phyloP scores from a whole-genome alignment of 2,329 filamentous ascomycete species.

The Epichloe sibirici region DNA sequence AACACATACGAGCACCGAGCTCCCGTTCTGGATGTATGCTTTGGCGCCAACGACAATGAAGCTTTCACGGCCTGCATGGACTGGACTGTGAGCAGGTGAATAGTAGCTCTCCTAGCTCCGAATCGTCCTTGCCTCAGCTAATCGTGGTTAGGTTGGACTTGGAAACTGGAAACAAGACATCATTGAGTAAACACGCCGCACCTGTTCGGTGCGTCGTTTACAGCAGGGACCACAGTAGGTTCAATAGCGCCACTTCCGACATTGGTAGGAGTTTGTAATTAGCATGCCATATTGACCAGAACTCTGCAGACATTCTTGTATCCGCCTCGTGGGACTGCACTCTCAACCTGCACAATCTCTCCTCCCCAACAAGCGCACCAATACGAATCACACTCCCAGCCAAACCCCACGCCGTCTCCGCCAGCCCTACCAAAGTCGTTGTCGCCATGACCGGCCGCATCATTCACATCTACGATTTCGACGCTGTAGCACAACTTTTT shows the following conservation, averaged over 20 bases:
- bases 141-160: slow-evolving; percentile 47
- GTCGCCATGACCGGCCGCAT: slow-evolving; percentile 91
- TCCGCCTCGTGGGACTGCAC: slow-evolving; percentile 92
- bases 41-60: slow-evolving; percentile 69
- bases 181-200: slow-evolving; percentile 65
- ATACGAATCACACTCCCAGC: slow-evolving; percentile 60
- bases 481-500: slow-evolving; percentile 47
- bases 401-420: slow-evolving; percentile 80
- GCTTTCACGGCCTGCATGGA: slow-evolving; percentile 82
- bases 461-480: slow-evolving; percentile 89
- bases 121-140: neutral
- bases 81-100: slow-evolving; percentile 65
- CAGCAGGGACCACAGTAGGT: slow-evolving; percentile 55
- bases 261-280: neutral
- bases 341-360: slow-evolving; percentile 68
- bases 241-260: neutral
- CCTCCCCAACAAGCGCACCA: slow-evolving; percentile 37
- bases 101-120: neutral
- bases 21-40: slow-evolving; percentile 84
- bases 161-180: slow-evolving; percentile 55
- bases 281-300: neutral
- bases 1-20: slow-evolving; percentile 69
- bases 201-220: slow-evolving; percentile 79
- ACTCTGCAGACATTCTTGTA: slow-evolving; percentile 52
- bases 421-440: slow-evolving; percentile 68